Percentiles rank a stretch among this genome's conserved stretches.
Conservation (phyloP, 192 early-diverging fungal species). For the Podila clonocystis region DNA sequence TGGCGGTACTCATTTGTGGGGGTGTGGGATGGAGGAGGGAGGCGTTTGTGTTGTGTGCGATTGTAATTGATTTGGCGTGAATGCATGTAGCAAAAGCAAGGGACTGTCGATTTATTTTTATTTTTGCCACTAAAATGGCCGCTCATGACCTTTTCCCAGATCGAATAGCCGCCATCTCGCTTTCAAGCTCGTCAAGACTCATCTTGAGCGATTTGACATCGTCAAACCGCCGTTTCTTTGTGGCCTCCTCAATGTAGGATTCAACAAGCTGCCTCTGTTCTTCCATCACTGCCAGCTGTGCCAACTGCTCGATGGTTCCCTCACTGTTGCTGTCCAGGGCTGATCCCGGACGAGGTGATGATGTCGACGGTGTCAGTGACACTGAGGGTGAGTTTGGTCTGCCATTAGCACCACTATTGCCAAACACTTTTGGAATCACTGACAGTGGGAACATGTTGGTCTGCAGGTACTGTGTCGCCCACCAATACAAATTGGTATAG, state of each 20-base stretch:
- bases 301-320: constrained; percentile 40
- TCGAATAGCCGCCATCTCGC: constrained; percentile 61
- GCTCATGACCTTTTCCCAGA: constrained; percentile 9
- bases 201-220: constrained; percentile 72
- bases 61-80: neutral
- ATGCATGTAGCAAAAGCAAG: too few relatives aligned
- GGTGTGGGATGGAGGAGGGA: neutral
- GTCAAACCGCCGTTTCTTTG: constrained; percentile 72
- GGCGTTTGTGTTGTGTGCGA: neutral
- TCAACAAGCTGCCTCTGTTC: constrained; percentile 74
- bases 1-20: neutral
- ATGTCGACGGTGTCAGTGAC: constrained; percentile 36
- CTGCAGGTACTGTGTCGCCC: constrained; percentile 77
- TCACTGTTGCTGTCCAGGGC: constrained; percentile 19
- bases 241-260: constrained; percentile 73
- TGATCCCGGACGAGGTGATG: constrained; percentile 10
- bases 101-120: neutral
- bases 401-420: constrained; percentile 11
- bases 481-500: constrained; percentile 69
- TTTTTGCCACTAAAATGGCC: neutral
- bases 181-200: constrained; percentile 71
- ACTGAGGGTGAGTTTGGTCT: constrained; percentile 10
- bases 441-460: constrained; percentile 82
- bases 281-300: constrained; percentile 65
- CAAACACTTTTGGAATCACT: constrained; percentile 71